phyloP scores from a whole-genome alignment of 257 asterid genomes.

The Mitragyna speciosa region DNA sequence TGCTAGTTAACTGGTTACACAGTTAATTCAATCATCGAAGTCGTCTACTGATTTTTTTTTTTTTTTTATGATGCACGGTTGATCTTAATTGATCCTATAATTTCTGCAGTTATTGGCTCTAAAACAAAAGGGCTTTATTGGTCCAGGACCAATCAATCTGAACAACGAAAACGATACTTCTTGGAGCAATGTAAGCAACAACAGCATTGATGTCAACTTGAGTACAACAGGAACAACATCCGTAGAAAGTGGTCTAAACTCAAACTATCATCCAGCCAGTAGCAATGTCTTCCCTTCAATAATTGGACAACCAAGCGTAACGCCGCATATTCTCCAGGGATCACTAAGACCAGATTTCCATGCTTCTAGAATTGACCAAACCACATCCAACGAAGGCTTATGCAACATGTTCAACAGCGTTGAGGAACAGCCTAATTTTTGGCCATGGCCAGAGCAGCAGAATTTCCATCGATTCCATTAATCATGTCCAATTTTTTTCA shows the following conservation, averaged over 20 bases:
- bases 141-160: slow-evolving; percentile 43
- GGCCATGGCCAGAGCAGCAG: slow-evolving; percentile 79
- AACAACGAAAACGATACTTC: slow-evolving; percentile 68
- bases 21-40: neutral
- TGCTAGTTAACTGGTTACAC: too few relatives aligned
- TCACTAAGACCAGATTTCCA: slow-evolving; percentile 42
- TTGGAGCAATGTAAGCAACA: slow-evolving; percentile 78
- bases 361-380: slow-evolving; percentile 28
- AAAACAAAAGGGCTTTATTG: slow-evolving; percentile 39
- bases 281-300: slow-evolving; percentile 32
- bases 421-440: slow-evolving; percentile 63
- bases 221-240: slow-evolving; percentile 36
- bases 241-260: slow-evolving; percentile 26
- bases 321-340: slow-evolving; percentile 44
- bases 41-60: neutral
- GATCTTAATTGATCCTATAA: neutral
- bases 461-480: slow-evolving; percentile 35
- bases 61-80: neutral
- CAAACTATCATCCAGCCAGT: slow-evolving; percentile 31
- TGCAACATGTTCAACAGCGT: slow-evolving; percentile 52
- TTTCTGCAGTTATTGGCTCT: slow-evolving; percentile 54
- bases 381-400: slow-evolving; percentile 47
- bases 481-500: neutral
- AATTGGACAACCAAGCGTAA: slow-evolving; percentile 19
- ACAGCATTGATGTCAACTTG: slow-evolving; percentile 57